Base-by-base conservation (phyloP, 371 early-diverging fungal species). In the Parasitella parasitica region DNA sequence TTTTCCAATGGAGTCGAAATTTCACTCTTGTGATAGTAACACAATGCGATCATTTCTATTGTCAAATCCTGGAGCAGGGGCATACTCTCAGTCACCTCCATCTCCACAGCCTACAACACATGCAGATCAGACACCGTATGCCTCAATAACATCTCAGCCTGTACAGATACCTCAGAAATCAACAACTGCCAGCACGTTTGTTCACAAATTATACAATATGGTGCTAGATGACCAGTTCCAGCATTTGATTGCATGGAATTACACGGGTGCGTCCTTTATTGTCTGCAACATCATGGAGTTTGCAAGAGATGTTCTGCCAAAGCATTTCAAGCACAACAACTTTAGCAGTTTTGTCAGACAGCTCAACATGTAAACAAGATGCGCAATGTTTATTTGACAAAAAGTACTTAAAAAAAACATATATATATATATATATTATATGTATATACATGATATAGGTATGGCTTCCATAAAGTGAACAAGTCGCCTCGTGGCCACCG, bases 271-370 rank as follows among this genome's bases (percentile, higher is more conserved):
- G 2, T 91, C 94, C 13, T 97, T 98, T 67, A 87, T 95, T 60
- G 97, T 97, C 53, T 89, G 90, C 73, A 91, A 96, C 66, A 91
- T 93, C 34, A 85, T 86, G 72, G 94, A 91, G 53, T 94, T 95
- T 72, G 82, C 90, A 15, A 73, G 86, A 53, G 86, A 86, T 61
- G 89, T 95, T 1, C 75, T 96, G 32, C 91, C 93, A 22, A 86
- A 86, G 53, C 89, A 91, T 70, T 94, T 94, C 72, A 94, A 93
- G 73, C 94, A 94, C 73, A 91, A 86, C 68, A 96, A 96, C 71
- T 90, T 93, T 65, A 86, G 87, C 24, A 89, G 90, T 41, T 96
- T 96, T 81, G 91, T 95, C 20, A 77, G 95, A 50, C 96, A 96
- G 70, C 78, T 94, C 24, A 95, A 96, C 66, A 92, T 88, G 89